Base-by-base conservation (phyloP, 2,329 filamentous ascomycete species). In the Onygenales sp. region DNA sequence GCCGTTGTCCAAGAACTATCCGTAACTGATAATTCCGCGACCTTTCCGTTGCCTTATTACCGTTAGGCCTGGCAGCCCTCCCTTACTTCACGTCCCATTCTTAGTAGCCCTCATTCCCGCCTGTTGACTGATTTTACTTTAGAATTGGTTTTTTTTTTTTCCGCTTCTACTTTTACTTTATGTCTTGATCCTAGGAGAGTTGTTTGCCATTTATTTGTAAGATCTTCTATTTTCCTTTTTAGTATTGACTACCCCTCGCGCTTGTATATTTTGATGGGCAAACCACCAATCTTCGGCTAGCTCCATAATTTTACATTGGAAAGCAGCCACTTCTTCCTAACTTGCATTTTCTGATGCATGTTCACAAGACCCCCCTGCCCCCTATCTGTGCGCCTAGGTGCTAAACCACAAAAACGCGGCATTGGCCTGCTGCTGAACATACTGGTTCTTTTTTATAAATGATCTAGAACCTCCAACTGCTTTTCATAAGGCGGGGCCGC, bases 391-490 rank as follows among this genome's bases (percentile, higher is more conserved):
- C 35, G 7, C 17, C n/a, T 10, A 39, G 17, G 45, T 31, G 33
- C 39, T 14, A 45, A 46, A 46, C 27, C n/a, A 36, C 33, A 38
- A 39, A 11, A 31, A 27, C 32, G 42, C 17, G 27, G 1, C 39
- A 27, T 32, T 35, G n/a, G 10, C 27, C 4, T 14, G 7, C 11
- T 43, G 3, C 21, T 36, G n/a, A 45, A 32, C 27, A 13, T 45
- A 27, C 39, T 42, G 11, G 33, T 45, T 43, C 38, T 9, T 45
- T 35, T 35, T 39, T 49, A 48, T 43, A 53, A 17, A 39, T 52
- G 50, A 55, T 50, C 54, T 50, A 50, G 54, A 55, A 44, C 50
- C 38, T 46, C 11, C 38, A n/a, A 42, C 32, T n/a, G 10, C 11
- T n/a, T 31, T 17, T 11, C 33, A 21, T 44, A 27, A 44, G 10